phyloP scores from a whole-genome alignment of 306 rosid genomes.

The Vicia sativa region DNA sequence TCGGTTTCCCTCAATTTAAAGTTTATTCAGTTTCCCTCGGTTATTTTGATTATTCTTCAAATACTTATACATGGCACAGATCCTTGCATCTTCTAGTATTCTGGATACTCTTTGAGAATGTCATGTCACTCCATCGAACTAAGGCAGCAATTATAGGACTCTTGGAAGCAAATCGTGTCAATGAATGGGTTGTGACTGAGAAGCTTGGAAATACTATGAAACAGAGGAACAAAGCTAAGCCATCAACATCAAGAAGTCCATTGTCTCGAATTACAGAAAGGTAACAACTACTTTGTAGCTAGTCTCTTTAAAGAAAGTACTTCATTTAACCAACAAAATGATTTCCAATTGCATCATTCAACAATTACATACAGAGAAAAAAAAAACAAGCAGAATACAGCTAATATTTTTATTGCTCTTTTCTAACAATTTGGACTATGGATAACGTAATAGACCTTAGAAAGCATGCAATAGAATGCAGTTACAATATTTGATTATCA shows the following conservation, averaged over 20 bases:
- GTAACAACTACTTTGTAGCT: slow-evolving; percentile 30
- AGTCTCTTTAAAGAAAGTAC: slow-evolving; percentile 31
- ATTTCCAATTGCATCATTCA: slow-evolving; percentile 22
- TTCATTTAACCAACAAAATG: slow-evolving; percentile 27
- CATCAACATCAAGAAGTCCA: slow-evolving; percentile 43
- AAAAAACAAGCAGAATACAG: slow-evolving; percentile 15
- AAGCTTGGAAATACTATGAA: slow-evolving; percentile 54
- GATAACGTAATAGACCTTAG: slow-evolving; percentile 27
- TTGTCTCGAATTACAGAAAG: slow-evolving; percentile 42
- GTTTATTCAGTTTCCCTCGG: slow-evolving; percentile 12
- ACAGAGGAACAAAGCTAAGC: slow-evolving; percentile 45
- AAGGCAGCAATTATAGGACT: slow-evolving; percentile 61
- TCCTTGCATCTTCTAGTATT: slow-evolving; percentile 54
- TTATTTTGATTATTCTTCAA: slow-evolving; percentile 23
- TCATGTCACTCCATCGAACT: slow-evolving; percentile 64
- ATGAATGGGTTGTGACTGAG: slow-evolving; percentile 68
- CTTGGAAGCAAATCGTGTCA: slow-evolving; percentile 58
- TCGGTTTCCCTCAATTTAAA: slow-evolving; percentile 30
- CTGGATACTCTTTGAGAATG: slow-evolving; percentile 71
- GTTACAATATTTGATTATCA: slow-evolving; percentile 20
- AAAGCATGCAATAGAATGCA: slow-evolving; percentile 14
- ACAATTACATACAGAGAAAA: not conserved
- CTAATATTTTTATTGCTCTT: slow-evolving; percentile 12
- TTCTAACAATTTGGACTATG: slow-evolving; percentile 15
- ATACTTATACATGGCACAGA: slow-evolving; percentile 40